Conservation (phyloP, 2,329 filamentous ascomycete species). For the Parascedosporium putredinis region DNA sequence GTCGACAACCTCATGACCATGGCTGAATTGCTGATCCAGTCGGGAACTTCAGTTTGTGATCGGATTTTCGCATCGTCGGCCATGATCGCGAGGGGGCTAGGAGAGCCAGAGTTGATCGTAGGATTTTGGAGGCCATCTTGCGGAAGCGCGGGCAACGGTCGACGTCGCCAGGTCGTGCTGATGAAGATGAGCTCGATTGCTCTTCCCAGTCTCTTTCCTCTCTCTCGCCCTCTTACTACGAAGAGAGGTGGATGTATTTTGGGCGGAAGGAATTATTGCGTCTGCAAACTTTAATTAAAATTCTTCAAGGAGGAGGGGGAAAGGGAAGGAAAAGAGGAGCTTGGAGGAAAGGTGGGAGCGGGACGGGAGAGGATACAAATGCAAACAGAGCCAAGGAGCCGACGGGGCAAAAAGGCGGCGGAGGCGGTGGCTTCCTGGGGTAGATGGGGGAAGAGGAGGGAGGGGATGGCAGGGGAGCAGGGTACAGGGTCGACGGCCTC, state of each 20-base stretch:
- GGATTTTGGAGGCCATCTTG: slow-evolving; percentile 22
- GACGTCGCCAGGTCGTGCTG: slow-evolving; percentile 22
- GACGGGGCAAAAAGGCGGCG: not conserved
- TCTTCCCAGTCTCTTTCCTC: slow-evolving; percentile 1
- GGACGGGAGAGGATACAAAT: slow-evolving; percentile 6
- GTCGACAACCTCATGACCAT: slow-evolving; percentile 30
- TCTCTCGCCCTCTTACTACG: slow-evolving; percentile 1
- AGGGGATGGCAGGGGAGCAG: not conserved
- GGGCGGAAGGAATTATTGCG: not conserved
- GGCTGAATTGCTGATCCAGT: slow-evolving; percentile 27
- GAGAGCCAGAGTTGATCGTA: slow-evolving; percentile 19
- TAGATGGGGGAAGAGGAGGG: too few species aligned
- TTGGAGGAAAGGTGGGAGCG: slow-evolving; percentile 7
- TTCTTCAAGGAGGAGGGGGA: too few species aligned
- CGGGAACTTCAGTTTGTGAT: slow-evolving; percentile 23
- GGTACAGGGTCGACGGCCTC: not conserved
- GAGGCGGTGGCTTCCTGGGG: too few species aligned
- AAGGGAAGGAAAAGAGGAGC: slow-evolving; percentile 11
- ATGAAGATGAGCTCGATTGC: slow-evolving; percentile 8
- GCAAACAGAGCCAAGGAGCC: not conserved
- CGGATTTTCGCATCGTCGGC: slow-evolving; percentile 23
- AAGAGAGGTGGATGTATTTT: too few species aligned
- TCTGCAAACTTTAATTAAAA: slow-evolving; percentile 6
- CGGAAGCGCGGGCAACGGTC: slow-evolving; percentile 23
- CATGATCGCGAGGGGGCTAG: slow-evolving; percentile 21